Evolutionary conservation across 2,329 filamentous ascomycete species (phyloP), one percentile per base, ranked within the genome.

Genomic region (Monosporascus sp.): DNA sequence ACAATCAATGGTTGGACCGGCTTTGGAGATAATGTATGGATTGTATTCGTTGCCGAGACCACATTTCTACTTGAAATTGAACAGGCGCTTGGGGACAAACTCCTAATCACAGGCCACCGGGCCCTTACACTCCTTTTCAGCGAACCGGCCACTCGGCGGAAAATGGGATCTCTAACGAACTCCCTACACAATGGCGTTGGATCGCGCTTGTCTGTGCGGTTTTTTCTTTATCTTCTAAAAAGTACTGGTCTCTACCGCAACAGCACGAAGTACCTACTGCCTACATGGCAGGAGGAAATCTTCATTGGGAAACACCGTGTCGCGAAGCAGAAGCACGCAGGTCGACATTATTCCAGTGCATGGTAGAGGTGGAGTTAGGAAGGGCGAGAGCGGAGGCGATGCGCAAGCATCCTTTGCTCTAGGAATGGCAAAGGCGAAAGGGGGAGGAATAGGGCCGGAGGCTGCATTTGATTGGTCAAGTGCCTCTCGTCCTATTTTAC

Each of bases 111-210:
- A 55, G 58, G 62, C 59, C 58, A 38, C 57, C 47, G 53, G 59
- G 59, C 62, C 56, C 39, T 58, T 60, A 62, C 64, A 63, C 60
- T 65, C 63, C 55, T 64, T 65, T 58, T 59, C 37, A 58, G 53
- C 52, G 58, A 56, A 53, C 22, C 59, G 46, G 55, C 53, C 57
- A 58, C 49, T 52, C 56, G 44, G 53, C 60, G 53, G 57, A 59
- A 38, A 60, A 55, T 52, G 48, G 60, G 56, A 56, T 56, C 59
- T 57, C 52, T 49, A 47, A 52, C 43, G 56, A 50, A 52, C 56
- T 52, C 54, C 55, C 43, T 58, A 50, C 47, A 56, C 54, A 51
- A 54, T 55, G 62, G 64, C 60, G 64, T 66, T 65, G 60, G 64
- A 64, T 66, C 53, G 48, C 58, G 56, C 59, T 58, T 60, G 54